phyloP scores from a whole-genome alignment of 2,329 filamentous ascomycete genomes.

The Eurotiales sp. region DNA sequence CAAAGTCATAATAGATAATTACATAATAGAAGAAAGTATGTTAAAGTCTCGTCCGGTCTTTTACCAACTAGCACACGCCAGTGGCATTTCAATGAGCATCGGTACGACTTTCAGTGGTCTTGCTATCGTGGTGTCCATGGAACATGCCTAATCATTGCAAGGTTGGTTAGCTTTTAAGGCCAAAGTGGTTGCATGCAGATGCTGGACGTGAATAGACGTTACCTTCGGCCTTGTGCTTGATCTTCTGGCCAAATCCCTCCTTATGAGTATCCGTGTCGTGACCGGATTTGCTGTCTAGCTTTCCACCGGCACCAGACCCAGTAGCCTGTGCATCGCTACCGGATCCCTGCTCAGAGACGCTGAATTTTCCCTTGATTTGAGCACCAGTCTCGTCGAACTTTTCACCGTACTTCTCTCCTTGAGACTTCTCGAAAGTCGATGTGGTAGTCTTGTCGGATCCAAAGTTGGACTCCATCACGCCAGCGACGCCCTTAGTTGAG shows the following conservation, averaged over 20 bases:
- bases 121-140: background rate
- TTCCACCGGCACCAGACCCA: background rate
- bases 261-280: slow-evolving; percentile 1
- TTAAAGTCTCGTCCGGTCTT: too few relatives aligned
- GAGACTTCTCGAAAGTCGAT: slow-evolving; percentile 12
- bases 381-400: slow-evolving; percentile 4
- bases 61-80: background rate
- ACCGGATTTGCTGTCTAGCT: background rate
- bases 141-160: background rate
- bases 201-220: too few relatives aligned
- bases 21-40: background rate
- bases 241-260: slow-evolving; percentile 8
- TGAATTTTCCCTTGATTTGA: background rate
- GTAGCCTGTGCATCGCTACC: background rate
- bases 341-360: background rate
- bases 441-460: slow-evolving; percentile 13
- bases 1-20: background rate
- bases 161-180: background rate
- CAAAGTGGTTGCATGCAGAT: too few relatives aligned
- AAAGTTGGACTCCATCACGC: slow-evolving; percentile 8
- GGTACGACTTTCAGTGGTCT: slow-evolving; percentile 5
- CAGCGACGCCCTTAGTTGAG: background rate
- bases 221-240: slow-evolving; percentile 12
- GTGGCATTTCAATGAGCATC: background rate
- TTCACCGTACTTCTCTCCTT: slow-evolving; percentile 8